Evolutionary conservation across 495 filamentous ascomycete species (phyloP).

Genomic region (Aspergillus saccharolyticus): DNA sequence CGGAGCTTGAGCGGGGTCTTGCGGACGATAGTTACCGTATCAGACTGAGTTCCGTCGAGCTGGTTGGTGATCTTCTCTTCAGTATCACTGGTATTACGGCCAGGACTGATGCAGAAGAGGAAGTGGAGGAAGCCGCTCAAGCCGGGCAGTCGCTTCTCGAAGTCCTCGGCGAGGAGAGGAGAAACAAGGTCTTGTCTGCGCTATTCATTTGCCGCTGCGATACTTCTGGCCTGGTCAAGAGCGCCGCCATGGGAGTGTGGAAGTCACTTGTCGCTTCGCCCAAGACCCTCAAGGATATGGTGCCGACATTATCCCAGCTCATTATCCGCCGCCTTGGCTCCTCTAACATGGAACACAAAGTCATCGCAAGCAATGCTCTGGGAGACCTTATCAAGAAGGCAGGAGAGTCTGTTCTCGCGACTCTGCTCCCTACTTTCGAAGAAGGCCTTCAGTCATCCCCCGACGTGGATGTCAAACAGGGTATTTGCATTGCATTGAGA

Average conservation of each 20-base stretch:
- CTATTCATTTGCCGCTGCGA: slow-evolving; percentile 97
- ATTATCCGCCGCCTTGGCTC: slow-evolving; percentile 92
- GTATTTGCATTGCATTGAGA: slow-evolving; percentile 91
- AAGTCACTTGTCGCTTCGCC: slow-evolving; percentile 94
- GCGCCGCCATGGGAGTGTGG: slow-evolving; percentile 90
- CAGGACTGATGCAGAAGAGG: slow-evolving; percentile 74
- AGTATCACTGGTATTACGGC: slow-evolving; percentile 93
- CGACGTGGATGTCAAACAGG: slow-evolving; percentile 92
- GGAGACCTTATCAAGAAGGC: slow-evolving; percentile 96
- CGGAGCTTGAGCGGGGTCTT: slow-evolving; percentile 90
- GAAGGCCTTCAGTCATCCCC: slow-evolving; percentile 83
- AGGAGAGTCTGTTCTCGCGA: slow-evolving; percentile 86
- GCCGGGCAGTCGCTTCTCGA: slow-evolving; percentile 88
- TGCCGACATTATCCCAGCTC: slow-evolving; percentile 88
- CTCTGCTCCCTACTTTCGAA: slow-evolving; percentile 83
- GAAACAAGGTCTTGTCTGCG: slow-evolving; percentile 90
- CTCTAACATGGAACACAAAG: slow-evolving; percentile 95
- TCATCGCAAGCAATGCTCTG: slow-evolving; percentile 94
- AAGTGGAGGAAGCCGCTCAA: slow-evolving; percentile 72
- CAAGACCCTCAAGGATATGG: slow-evolving; percentile 86
- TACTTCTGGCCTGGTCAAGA: slow-evolving; percentile 86
- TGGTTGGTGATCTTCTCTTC: slow-evolving; percentile 95
- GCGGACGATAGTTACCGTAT: slow-evolving; percentile 96
- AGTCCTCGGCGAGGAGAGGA: slow-evolving; percentile 88
- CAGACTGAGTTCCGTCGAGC: slow-evolving; percentile 91